These are phyloP conservation scores for Penicillium digitatum DNA, from an alignment of 2,329 filamentous ascomycete species.

Conservation along the genomic window DNA sequence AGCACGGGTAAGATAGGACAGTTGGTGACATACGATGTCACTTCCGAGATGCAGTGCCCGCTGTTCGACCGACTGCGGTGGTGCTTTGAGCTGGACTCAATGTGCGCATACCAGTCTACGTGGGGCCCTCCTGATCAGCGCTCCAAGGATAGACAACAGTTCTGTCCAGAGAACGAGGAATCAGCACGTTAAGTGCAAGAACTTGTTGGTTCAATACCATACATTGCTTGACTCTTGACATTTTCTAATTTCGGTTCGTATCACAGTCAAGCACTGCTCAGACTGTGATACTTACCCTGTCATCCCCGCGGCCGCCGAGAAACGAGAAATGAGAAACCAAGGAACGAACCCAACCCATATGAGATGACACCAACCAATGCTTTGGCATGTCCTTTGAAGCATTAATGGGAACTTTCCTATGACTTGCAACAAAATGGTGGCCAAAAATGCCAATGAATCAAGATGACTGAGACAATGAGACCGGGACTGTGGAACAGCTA, in stretches of 20 bases:
- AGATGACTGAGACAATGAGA: background rate
- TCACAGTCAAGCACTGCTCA: background rate
- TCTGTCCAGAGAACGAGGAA: too few relatives aligned
- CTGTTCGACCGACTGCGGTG: background rate
- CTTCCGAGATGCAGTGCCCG: background rate
- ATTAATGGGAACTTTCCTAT: background rate
- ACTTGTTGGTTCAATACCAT: too few relatives aligned
- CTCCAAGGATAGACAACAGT: background rate
- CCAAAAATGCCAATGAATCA: background rate
- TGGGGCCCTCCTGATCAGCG: background rate
- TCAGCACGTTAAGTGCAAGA: background rate
- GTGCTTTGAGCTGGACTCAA: background rate
- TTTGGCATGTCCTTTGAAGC: too few relatives aligned
- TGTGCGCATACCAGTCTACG: background rate
- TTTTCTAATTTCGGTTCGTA: background rate
- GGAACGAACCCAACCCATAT: background rate
- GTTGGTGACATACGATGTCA: background rate
- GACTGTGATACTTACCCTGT: background rate
- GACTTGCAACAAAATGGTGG: background rate
- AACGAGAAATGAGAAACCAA: background rate
- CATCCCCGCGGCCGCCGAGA: background rate
- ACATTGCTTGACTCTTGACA: background rate
- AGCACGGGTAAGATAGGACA: background rate
- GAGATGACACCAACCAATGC: background rate
- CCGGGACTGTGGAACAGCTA: background rate